phyloP scores from a whole-genome alignment of 768 basidiomycete species.

The Phlegmacium glaucopus region DNA sequence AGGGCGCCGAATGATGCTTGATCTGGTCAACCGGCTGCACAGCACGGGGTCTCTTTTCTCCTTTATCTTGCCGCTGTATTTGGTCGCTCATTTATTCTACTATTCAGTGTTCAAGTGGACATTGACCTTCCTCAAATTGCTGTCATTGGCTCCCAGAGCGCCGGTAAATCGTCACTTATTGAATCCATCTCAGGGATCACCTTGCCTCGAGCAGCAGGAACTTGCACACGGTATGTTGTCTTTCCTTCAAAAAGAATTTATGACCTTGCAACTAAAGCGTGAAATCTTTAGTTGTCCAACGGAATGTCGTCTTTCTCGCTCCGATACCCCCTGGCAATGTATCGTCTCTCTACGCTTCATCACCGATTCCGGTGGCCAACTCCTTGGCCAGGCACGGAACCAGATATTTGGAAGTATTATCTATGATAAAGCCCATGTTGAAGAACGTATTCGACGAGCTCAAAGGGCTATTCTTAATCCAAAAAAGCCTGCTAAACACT shows the following conservation, averaged over 20 bases:
- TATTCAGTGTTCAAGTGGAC: conserved; percentile 57
- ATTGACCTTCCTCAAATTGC: conserved; percentile 73
- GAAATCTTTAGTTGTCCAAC: conserved; percentile 44
- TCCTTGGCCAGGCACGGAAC: conserved; percentile 35
- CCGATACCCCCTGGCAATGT: conserved; percentile 45
- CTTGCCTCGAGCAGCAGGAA: conserved; percentile 67
- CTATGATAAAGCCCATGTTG: conserved; percentile 48
- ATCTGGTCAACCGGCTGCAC: conserved; percentile 56
- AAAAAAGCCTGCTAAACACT: conserved; percentile 25
- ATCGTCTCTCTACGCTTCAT: conserved; percentile 44
- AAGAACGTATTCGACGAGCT: conserved; percentile 64
- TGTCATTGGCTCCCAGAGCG: conserved; percentile 70
- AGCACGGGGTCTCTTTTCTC: conserved; percentile 47
- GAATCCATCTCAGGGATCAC: conserved; percentile 75
- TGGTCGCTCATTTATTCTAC: conserved; percentile 5
- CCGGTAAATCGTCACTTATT: conserved; percentile 75
- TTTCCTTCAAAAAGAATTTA: neutral
- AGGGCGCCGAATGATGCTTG: conserved; percentile 42
- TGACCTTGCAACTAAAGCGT: neutral
- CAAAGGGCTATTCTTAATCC: conserved; percentile 69
- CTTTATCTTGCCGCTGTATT: conserved; percentile 20
- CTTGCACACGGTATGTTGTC: conserved; percentile 66
- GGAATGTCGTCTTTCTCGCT: conserved; percentile 49
- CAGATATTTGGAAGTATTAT: conserved; percentile 48
- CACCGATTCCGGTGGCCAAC: conserved; percentile 35